Evolutionary conservation across 768 basidiomycete species (phyloP), one percentile per base, ranked within the genome.

Genomic region (Boletus fagicola): DNA sequence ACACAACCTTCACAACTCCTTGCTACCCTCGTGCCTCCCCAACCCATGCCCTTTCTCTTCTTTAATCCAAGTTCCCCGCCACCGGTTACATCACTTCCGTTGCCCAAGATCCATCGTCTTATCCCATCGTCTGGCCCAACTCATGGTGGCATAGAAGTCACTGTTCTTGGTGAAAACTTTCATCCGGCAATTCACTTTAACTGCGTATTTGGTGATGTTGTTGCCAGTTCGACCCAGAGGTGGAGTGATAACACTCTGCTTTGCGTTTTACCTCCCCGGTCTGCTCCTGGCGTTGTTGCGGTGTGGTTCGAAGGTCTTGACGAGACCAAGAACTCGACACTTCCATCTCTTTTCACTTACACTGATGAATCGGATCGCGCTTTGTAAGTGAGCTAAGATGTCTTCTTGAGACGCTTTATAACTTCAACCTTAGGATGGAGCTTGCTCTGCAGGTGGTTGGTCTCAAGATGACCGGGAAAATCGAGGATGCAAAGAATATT

Each of bases 201-300:
- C 52, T 91, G 92, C 63, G 76, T 93, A 2, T 99, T 99, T 72
- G 96, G 96, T 26, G 90, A 88, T 63, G 78, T 85, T 11, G 69
- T 82, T 13, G 88, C 95, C 10, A 90, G 86, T 55, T 89, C 89
- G 11, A 95, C 93, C 0, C 90, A 92, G 64, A 79, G 89, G 40
- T 98, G 93, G 91, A 92, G 91, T 68, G 89, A 93, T 53, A 96
- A 92, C 65, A 93, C 94, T 13, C 80, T 98, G 10, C 91, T 98
- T 16, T 98, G 96, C 70, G 74, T 94, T 45, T 72, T 98, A 42
- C 97, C 96, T 11, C 93, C 97, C 0, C 81, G 87, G 49, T 76
- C 88, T 0, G 75, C 80, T 46, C 83, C 94, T 16, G 97, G 97
- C 11, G 83, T 90, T 22, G 97, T 99, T 31, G 81, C 86, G 4